Base-by-base conservation (phyloP, 2,329 filamentous ascomycete genomes). In the Drechslerella dactyloides region DNA sequence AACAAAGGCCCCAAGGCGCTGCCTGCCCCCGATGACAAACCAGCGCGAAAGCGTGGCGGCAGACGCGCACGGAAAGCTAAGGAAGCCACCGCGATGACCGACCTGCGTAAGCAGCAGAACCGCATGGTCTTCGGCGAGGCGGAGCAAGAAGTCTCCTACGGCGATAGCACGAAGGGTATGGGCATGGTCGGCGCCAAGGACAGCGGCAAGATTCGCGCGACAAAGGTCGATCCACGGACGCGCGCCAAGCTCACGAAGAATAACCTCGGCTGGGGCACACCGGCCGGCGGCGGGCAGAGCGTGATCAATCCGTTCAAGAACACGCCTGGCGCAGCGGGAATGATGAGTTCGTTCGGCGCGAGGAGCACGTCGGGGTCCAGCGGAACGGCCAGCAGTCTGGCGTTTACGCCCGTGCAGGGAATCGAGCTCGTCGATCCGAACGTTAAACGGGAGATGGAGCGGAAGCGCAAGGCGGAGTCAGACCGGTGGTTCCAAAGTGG, bases 401-500 rank as follows among this genome's bases (percentile, higher is more conserved):
- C 93, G 0, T 99, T 99, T 78, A 97, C 93, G 1, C 92, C 93
- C 1, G 91, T 96, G 15, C 94, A 97, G 78, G 94, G 94, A 1
- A 84, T 99, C 42, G 93, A 99, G 82, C 85, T 99, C 11, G 93
- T 97, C 5, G 93, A 97, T 79, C 94, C 94, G 21, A 96, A 94
- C 82, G 86, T 90, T 65, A 88, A 92, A 76, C 90, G 91, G 6
- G 92, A 97, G 81, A 85, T 96, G 79, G 92, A 85, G 78, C 85
- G 91, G 76, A 97, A 97, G 83, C 84, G 92, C 74, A 96, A 96
- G 79, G 93, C 91, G 0, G 94, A 97, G 74, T 91, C 96, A 78
- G 93, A 97, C 78, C 84, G 91, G 40, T 99, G 92, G 89, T 99
- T 99, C 83, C 96, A 94, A 80, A 90, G 91, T 52, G 94, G 94